Percentiles rank a stretch among this genome's conserved stretches.
Evolutionary conservation across 441 rosid species (phyloP).

Genomic region (Cnidoscolus chayamansa): DNA sequence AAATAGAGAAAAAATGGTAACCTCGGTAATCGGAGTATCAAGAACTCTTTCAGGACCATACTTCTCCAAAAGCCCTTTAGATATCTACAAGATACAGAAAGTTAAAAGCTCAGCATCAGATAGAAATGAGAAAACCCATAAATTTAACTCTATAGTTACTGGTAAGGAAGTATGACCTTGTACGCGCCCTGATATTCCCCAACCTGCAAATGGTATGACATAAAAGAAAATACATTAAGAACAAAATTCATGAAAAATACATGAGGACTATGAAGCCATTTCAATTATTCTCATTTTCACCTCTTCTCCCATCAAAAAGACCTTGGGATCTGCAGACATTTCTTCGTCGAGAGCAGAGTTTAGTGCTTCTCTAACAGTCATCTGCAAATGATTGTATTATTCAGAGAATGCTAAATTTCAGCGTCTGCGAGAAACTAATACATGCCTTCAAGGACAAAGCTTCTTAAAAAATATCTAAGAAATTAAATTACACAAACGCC

Average conservation of each 20-base stretch:
- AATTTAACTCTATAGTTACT: not conserved
- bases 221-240: constrained; percentile 3
- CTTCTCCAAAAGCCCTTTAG: constrained; percentile 89
- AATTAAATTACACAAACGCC: not conserved
- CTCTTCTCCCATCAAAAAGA: constrained; percentile 80
- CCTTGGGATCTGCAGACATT: constrained; percentile 85
- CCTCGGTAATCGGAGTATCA: constrained; percentile 98
- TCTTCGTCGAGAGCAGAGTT: constrained; percentile 82
- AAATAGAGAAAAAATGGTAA: constrained; percentile 18
- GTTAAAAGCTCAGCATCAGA: constrained; percentile 3
- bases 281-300: constrained; percentile 29
- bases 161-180: constrained; percentile 57
- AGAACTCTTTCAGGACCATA: constrained; percentile 95
- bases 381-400: constrained; percentile 29
- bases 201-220: constrained; percentile 49
- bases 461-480: no score
- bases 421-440: not conserved
- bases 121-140: not conserved
- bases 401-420: not conserved
- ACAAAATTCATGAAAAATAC: not conserved
- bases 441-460: not conserved
- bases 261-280: not conserved
- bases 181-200: constrained; percentile 98
- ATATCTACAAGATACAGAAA: constrained; percentile 41
- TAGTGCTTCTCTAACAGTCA: constrained; percentile 62